phyloP scores from a whole-genome alignment of 2,329 filamentous ascomycete species.

The Periglandula ipomoeae region DNA sequence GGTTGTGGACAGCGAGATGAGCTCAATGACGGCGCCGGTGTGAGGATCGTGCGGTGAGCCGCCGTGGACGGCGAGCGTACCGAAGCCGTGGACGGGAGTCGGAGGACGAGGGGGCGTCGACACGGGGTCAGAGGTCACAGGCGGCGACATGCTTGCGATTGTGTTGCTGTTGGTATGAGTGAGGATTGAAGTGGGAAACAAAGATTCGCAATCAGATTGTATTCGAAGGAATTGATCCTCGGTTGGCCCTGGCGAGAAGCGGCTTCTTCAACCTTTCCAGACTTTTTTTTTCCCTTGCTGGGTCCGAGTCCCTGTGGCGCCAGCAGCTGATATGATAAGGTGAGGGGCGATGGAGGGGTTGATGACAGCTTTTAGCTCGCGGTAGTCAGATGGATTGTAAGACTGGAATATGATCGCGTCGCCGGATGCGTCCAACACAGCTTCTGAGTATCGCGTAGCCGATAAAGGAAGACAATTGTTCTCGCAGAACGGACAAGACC shows the following conservation, averaged over 20 bases:
- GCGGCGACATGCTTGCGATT: slow-evolving; percentile 17
- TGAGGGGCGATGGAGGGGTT: background rate
- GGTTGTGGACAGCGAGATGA: slow-evolving; percentile 93
- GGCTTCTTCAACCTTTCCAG: background rate
- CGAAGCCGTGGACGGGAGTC: slow-evolving; percentile 72
- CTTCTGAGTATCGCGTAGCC: too few relatives aligned
- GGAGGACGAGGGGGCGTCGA: slow-evolving; percentile 63
- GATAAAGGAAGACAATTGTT: too few relatives aligned
- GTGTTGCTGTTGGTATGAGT: background rate
- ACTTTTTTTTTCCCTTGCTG: background rate
- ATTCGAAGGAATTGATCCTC: background rate
- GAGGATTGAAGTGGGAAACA: background rate
- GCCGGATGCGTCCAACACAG: background rate
- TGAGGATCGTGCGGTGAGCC: slow-evolving; percentile 82
- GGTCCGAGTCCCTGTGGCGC: background rate
- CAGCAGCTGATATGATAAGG: background rate
- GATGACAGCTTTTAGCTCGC: background rate
- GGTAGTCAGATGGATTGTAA: background rate
- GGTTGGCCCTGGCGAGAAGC: background rate
- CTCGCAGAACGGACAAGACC: too few relatives aligned
- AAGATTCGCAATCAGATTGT: background rate
- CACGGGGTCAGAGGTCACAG: slow-evolving; percentile 41
- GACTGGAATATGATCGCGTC: too few relatives aligned
- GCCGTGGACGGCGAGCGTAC: slow-evolving; percentile 89
- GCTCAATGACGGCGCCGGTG: slow-evolving; percentile 91